Evolutionary conservation across 2,329 filamentous ascomycete genomes (phyloP).

Genomic region (Colletotrichum karsti): DNA sequence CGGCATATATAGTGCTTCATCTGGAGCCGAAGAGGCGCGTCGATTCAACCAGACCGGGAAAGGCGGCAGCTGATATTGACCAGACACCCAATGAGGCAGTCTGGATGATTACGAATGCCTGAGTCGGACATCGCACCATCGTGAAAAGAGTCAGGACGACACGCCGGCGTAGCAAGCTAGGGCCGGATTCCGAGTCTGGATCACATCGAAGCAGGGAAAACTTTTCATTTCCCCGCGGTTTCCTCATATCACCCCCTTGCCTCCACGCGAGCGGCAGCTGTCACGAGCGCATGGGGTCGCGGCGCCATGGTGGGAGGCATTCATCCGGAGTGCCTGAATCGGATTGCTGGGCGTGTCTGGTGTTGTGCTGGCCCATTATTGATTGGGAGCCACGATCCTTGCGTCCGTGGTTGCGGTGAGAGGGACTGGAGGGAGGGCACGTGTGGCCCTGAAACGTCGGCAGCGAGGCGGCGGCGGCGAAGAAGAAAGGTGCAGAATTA

Average conservation of each 20-base stretch:
- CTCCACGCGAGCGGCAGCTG: background rate
- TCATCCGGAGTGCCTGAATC: constrained; percentile 26
- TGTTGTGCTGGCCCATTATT: background rate
- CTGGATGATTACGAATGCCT: background rate
- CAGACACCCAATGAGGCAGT: background rate
- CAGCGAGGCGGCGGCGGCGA: background rate
- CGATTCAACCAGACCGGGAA: background rate
- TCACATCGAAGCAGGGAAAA: background rate
- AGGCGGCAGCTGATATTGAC: background rate
- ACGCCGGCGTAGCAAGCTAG: background rate
- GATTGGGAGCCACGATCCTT: constrained; percentile 5
- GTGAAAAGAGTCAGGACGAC: background rate
- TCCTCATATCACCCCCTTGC: background rate
- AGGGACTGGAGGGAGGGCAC: background rate
- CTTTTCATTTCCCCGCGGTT: background rate
- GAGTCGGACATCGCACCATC: background rate
- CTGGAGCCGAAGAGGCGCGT: background rate
- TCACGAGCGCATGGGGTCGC: constrained; percentile 7
- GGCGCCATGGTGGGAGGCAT: constrained; percentile 15
- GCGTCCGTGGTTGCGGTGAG: background rate
- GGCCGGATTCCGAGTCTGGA: background rate
- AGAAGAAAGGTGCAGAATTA: constrained; percentile 12
- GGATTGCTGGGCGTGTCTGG: background rate
- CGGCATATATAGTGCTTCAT: constrained; percentile 20
- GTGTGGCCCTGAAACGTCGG: constrained; percentile 3